Evolutionary conservation across 2,329 filamentous ascomycete species (phyloP).

Genomic region (Aaosphaeria pasadenensis): DNA sequence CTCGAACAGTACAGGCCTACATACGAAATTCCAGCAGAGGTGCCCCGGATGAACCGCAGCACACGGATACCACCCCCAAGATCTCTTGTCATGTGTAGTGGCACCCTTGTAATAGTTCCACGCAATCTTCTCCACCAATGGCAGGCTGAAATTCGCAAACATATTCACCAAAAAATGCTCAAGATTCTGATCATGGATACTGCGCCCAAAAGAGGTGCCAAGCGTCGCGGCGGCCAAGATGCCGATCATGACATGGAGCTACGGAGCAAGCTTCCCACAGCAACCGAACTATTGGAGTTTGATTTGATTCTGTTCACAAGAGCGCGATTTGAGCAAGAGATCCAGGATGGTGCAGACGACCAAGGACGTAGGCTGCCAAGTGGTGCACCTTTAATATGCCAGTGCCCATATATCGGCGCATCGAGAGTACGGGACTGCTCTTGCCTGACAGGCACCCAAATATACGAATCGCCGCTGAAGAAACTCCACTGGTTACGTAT

Average conservation of each 20-base stretch:
- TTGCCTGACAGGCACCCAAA: slow-evolving; percentile 38
- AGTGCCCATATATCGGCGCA: slow-evolving; percentile 44
- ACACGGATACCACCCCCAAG: slow-evolving; percentile 40
- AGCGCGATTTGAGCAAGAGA: slow-evolving; percentile 68
- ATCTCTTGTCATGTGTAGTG: slow-evolving; percentile 62
- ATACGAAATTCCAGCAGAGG: slow-evolving; percentile 41
- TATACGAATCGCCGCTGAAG: slow-evolving; percentile 60
- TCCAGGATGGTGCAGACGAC: slow-evolving; percentile 48
- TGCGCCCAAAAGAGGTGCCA: slow-evolving; percentile 16
- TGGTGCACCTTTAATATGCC: slow-evolving; percentile 22
- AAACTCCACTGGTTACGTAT: slow-evolving; percentile 80
- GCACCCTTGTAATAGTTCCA: slow-evolving; percentile 77
- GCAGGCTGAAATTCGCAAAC: slow-evolving; percentile 75
- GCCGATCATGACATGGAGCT: slow-evolving; percentile 21
- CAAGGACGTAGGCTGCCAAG: slow-evolving; percentile 37
- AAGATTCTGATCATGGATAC: slow-evolving; percentile 61
- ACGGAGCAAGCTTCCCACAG: slow-evolving; percentile 54
- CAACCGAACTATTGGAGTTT: slow-evolving; percentile 59
- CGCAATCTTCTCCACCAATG: slow-evolving; percentile 82
- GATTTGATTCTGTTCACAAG: slow-evolving; percentile 80
- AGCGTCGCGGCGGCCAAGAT: slow-evolving; percentile 6
- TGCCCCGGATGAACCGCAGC: slow-evolving; percentile 42
- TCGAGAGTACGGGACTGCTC: slow-evolving; percentile 44
- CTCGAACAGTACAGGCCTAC: slow-evolving; percentile 34
- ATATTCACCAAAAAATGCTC: slow-evolving; percentile 60